Base-by-base conservation (phyloP, 2,329 filamentous ascomycete genomes). In the Emmonsiellopsis sp. region DNA sequence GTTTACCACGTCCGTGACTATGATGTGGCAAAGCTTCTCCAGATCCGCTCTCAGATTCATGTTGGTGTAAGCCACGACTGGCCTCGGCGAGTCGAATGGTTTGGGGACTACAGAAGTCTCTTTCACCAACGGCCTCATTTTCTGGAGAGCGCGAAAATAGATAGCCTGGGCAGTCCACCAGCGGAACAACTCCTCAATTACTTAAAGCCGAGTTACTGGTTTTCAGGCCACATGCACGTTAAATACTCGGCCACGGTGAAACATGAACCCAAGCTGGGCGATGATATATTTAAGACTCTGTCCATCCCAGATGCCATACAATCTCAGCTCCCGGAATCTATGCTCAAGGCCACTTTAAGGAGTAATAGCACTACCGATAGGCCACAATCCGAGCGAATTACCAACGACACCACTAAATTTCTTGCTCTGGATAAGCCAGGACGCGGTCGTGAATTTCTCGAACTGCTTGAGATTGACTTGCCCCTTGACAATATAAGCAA, bases 21-120 rank as follows among this genome's bases (percentile, higher is more conserved):
- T 11, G 92, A 98, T 65, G 81, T 88, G 17, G 83, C 91, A 62
- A 96, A 95, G 70, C 73, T 98, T 39, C 75, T 96, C 42, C 83
- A 90, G 62, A 63, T 96, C 34, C 80, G 82, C 14, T 87, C 86
- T 17, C 91, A 94, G 63, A 83, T 96, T 34, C 92, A 97, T 60
- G 75, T 97, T 42, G 89, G 90, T 3, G 71, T 97, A 51, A 96
- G 90, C 61, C 93, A 98, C 65, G 93, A 98, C 71, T 98, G 93
- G 93, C 93, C 93, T 1, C 81, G 84, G 48, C 84, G 79, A 0
- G 81, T 97, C 51, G 93, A 95, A 70, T 83, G 81, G 65, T 79
- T 83, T 58, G 93, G 93, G 6, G 78, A 96, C 63, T 72, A 78
- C 47, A 71, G 77, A 47, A 72, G 74, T 45, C 72, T 98, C 1